Conservation (phyloP, 768 basidiomycete species). For the Pisolithus tinctorius region DNA sequence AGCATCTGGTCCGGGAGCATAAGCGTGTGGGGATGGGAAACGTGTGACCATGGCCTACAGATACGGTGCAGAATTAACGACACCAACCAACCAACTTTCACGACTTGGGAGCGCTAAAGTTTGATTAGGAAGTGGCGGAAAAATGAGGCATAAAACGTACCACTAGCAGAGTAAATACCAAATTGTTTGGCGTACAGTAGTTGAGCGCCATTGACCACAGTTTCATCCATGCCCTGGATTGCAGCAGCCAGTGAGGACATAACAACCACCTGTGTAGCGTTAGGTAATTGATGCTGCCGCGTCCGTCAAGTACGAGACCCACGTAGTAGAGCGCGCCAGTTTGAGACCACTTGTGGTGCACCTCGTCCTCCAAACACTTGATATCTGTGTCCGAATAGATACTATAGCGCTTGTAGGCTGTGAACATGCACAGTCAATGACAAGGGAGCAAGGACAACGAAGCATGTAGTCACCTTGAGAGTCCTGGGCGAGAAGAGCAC, state of each 20-base stretch:
- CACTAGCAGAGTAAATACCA: constrained; percentile 27
- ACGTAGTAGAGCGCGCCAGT: constrained; percentile 35
- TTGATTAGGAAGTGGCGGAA: neutral
- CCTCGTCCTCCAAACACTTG: constrained; percentile 32
- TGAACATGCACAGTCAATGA: constrained; percentile 14
- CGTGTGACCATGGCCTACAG: constrained; percentile 20
- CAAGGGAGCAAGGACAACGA: constrained; percentile 34
- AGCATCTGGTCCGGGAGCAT: no score
- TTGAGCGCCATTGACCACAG: constrained; percentile 31
- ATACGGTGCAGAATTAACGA: constrained; percentile 57
- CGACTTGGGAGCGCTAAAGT: constrained; percentile 16
- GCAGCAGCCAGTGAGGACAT: constrained; percentile 67
- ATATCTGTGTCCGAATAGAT: constrained; percentile 36
- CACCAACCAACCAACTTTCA: constrained; percentile 65
- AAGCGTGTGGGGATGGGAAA: no score
- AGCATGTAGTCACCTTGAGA: constrained; percentile 38
- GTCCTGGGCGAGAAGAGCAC: constrained; percentile 61
- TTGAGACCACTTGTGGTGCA: constrained; percentile 37
- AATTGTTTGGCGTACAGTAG: constrained; percentile 42
- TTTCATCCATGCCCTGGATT: constrained; percentile 46
- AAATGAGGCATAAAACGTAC: neutral
- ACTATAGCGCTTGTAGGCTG: constrained; percentile 31
- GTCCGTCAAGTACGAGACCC: neutral
- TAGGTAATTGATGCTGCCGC: constrained; percentile 19
- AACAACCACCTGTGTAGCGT: constrained; percentile 37